Base-by-base conservation (phyloP, 345 rosid genomes). In the Trapa bicornis region DNA sequence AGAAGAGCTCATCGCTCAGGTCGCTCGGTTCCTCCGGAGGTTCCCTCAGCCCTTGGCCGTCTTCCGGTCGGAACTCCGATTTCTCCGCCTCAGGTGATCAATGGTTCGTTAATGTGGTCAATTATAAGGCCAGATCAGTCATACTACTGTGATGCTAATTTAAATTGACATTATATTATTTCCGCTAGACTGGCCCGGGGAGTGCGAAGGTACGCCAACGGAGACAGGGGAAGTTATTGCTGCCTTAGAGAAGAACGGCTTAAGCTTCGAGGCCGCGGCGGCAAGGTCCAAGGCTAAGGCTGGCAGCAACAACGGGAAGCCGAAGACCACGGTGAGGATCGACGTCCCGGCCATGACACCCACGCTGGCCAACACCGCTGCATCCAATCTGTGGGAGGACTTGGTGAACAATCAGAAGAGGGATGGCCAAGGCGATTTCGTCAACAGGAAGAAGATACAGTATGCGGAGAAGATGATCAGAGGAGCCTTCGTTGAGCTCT, bases 401-500 rank as follows among this genome's bases (percentile, higher is more conserved):
- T 73, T 94, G 15, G 92, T 91, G 16, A 87, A 87, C 70, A 86
- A 89, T 63, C 92, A 96, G 0, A 78, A 75, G 50, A 82, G 73
- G 42, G 87, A 83, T 37, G 91, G 87, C 1, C 69, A 76, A 0
- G 82, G 78, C 0, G 89, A 95, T 54, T 81, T 80, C 72, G 71
- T 89, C 29, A 87, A 64, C 69, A 69, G 82, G 17, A 95, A 89
- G 82, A 95, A 86, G 73, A 79, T 91, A 16, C 97, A 89, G 35
- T 82, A 85, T 14, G 99, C 97, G 0, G 93, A 86, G 80, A 95
- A 95, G 74, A 87, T 83, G 89, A 86, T 95, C 15, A 67, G 99
- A 42, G 80, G 88, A 32, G 99, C 99, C 0, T 91, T 84, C 73
- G 96, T 95, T 15, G 99, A 91, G 84, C 96, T 95, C 54, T 95